Conservation (phyloP, 176 grass and related monocot species). For the Cenchrus americanus region DNA sequence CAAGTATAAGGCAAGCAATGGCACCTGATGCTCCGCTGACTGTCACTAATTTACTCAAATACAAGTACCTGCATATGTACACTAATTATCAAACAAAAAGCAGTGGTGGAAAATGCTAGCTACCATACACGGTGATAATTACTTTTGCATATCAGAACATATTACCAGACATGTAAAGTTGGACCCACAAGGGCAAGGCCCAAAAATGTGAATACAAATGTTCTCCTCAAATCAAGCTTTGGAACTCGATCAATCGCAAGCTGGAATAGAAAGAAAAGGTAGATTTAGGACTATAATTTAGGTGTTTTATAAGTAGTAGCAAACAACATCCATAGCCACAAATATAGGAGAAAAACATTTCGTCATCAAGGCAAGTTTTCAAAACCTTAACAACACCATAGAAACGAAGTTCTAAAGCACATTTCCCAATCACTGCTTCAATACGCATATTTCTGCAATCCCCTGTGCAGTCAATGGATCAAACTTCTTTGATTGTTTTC, state of each 20-base stretch:
- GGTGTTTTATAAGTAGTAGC: background rate
- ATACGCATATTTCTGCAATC: background rate
- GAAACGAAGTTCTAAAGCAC: background rate
- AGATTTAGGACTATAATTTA: background rate
- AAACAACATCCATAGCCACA: background rate
- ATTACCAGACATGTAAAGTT: slow-evolving; percentile 86
- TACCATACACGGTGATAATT: background rate
- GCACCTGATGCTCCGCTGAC: slow-evolving; percentile 66
- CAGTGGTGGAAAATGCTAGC: background rate
- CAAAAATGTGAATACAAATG: slow-evolving; percentile 85
- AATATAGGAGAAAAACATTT: background rate
- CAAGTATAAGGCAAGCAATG: slow-evolving; percentile 71
- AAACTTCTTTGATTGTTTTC: background rate
- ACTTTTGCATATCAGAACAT: slow-evolving; percentile 16
- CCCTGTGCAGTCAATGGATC: background rate
- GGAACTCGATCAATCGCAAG: slow-evolving; percentile 68
- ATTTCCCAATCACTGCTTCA: background rate
- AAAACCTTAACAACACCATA: background rate
- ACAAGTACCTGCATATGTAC: slow-evolving; percentile 71
- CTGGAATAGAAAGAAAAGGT: slow-evolving; percentile 44
- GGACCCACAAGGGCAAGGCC: slow-evolving; percentile 81
- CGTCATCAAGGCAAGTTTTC: background rate
- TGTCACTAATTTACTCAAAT: slow-evolving; percentile 43
- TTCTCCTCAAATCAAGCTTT: slow-evolving; percentile 77
- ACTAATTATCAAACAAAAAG: slow-evolving; percentile 38